These are phyloP conservation scores for Berkeleyomyces rouxiae DNA, from an alignment of 2,329 filamentous ascomycete genomes.

Conservation along the genomic window DNA sequence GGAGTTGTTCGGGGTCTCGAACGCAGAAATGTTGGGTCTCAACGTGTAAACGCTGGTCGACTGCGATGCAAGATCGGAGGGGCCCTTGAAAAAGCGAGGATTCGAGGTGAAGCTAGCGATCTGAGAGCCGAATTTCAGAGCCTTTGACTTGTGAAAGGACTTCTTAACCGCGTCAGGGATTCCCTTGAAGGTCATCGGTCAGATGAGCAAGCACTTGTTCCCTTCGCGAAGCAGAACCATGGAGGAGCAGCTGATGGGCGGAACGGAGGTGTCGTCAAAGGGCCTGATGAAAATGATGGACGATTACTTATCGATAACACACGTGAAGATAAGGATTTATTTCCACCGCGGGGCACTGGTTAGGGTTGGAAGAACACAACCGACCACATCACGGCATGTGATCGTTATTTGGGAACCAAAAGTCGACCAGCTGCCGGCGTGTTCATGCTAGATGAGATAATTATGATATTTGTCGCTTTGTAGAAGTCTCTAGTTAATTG, in stretches of 20 bases:
- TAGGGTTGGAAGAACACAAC: not conserved
- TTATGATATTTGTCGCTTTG: no score
- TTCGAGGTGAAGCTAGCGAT: not conserved
- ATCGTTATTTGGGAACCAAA: not conserved
- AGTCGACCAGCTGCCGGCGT: no score
- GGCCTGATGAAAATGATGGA: not conserved
- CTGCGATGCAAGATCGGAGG: not conserved
- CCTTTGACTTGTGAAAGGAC: not conserved
- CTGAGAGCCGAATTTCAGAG: not conserved
- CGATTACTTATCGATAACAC: not conserved
- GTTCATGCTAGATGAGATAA: no score
- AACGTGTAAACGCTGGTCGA: not conserved
- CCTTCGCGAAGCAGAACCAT: not conserved
- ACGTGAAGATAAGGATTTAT: not conserved
- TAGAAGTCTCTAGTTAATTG: no score
- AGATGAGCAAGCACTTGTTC: not conserved
- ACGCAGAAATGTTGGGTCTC: not conserved
- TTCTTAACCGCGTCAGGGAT: not conserved
- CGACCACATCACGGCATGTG: not conserved
- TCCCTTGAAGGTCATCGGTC: constrained; percentile 3
- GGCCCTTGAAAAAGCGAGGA: not conserved
- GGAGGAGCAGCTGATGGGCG: no score
- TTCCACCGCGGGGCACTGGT: not conserved
- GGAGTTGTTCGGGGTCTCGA: not conserved
- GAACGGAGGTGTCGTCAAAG: not conserved